These are phyloP conservation scores for Sphaerobolus stellatus DNA, from an alignment of 1,284 basidiomycete species.

Conservation along the genomic window DNA sequence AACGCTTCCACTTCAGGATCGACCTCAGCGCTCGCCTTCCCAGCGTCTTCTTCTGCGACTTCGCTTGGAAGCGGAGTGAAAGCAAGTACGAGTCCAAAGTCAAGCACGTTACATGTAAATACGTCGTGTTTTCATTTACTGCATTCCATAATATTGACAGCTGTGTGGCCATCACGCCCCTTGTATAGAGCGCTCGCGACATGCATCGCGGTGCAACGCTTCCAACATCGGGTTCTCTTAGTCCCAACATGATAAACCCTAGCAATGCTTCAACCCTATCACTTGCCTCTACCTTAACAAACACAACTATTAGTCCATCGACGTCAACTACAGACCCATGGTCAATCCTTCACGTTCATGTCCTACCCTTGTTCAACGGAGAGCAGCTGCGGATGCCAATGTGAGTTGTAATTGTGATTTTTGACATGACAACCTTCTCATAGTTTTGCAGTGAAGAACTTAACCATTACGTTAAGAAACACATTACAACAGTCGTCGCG, in stretches of 20 bases:
- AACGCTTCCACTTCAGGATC: conserved; percentile 2
- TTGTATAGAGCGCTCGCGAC: conserved; percentile 49
- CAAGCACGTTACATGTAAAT: conserved; percentile 1
- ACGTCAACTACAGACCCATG: conserved; percentile 54
- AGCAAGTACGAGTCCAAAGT: conserved; percentile 7
- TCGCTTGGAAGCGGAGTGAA: conserved; percentile 5
- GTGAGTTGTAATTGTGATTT: conserved; percentile 39
- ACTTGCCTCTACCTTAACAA: conserved; percentile 34
- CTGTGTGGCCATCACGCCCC: too few relatives aligned
- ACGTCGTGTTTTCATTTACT: conserved; percentile 15
- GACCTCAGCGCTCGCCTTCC: conserved; percentile 3
- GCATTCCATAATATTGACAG: too few relatives aligned
- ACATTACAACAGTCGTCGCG: conserved; percentile 70
- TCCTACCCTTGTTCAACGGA: conserved; percentile 89
- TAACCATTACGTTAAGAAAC: conserved; percentile 75
- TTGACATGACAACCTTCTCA: neutral
- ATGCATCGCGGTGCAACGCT: conserved; percentile 72
- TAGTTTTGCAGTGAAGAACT: conserved; percentile 73
- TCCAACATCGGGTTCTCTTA: conserved; percentile 41
- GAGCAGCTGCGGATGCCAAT: conserved; percentile 87
- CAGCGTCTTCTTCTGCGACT: conserved; percentile 7
- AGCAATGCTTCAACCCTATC: conserved; percentile 43
- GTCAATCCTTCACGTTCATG: conserved; percentile 80
- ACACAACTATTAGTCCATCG: conserved; percentile 26
- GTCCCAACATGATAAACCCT: conserved; percentile 38